A percentile compares a stretch with the other conserved stretches of the same genome.
Conservation (phyloP, 163 green algal species). For the Prototheca stagnorum region DNA sequence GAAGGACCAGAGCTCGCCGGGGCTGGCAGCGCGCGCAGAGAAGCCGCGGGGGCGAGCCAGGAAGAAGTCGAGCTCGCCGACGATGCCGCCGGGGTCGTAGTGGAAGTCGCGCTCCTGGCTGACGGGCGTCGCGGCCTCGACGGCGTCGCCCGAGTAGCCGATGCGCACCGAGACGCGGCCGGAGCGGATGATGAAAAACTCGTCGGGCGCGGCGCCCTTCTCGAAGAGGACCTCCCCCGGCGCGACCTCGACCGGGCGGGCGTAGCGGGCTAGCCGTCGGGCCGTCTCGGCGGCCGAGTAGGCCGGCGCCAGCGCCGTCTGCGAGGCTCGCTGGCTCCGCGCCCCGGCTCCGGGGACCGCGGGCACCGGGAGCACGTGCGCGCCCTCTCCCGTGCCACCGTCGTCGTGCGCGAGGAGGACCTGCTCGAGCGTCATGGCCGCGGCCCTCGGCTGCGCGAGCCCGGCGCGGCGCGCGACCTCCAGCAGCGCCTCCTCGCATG, state of each 20-base stretch:
- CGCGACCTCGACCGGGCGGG: too few species aligned
- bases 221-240: constrained; percentile 8
- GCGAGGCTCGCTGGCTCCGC: too few species aligned
- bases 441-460: constrained; percentile 3
- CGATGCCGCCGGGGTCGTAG: constrained; percentile 10
- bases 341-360: too few species aligned
- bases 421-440: constrained; percentile 12
- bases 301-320: too few species aligned
- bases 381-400: too few species aligned
- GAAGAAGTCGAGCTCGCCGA: constrained; percentile 28
- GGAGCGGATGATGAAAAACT: constrained; percentile 14
- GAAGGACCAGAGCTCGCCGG: constrained; percentile 1
- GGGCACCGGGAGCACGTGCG: too few species aligned
- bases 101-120: constrained; percentile 1
- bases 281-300: too few species aligned
- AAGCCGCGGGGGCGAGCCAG: constrained; percentile 17
- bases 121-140: neutral
- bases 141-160: neutral
- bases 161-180: constrained; percentile 8
- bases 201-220: constrained; percentile 7
- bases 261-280: too few species aligned
- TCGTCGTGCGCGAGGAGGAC: constrained; percentile 6
- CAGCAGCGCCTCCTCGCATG: constrained; percentile 32
- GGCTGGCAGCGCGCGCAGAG: neutral
- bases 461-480: constrained; percentile 13